Base-by-base conservation (phyloP, 2,329 filamentous ascomycete species). In the Neonectria sp. region DNA sequence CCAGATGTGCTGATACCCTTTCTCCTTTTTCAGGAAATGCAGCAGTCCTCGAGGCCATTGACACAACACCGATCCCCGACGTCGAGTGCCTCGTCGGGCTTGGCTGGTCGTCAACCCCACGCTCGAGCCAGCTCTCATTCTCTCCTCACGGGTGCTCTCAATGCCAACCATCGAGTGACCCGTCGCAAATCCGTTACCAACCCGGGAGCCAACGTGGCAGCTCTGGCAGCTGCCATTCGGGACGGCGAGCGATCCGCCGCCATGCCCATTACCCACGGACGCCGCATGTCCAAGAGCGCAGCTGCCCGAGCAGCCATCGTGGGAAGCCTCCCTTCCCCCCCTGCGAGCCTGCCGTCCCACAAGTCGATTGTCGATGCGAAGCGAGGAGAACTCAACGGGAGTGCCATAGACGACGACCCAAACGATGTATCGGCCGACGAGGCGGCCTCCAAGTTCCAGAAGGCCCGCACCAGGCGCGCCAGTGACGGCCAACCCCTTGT, bases 101-200 rank as follows among this genome's bases (percentile, higher is more conserved):
- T 92, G 57, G 85, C 83, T 59, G 80, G 79, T 73, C 91, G 91
- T 73, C 87, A 90, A 78, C 84, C 88, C 71, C 90, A 93, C 82
- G 89, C 90, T 70, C 92, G 95, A 78, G 91, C 90, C 75, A 93
- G 95, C 84, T 93, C 93, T 56, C 92, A 96, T 81, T 95, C 94
- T 65, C 86, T 95, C 74, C 92, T 95, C 63, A 88, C 92, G 67
- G 90, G 90, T 74, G 90, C 92, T 65, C 89, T 95, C 78, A 95
- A 95, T 84, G 84, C 91, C 75, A 91, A 90, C 80, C 93, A 97
- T 82, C 93, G 96, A 75, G 90, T 98, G 73, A 95, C 93, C 75
- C 93, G 95, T 77, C 91, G 96, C 76, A 98, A 98, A 89, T 98
- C 95, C 83, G 95, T 97, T 79, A 94, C 93, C 68, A 92, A 90